These are phyloP conservation scores for Colletotrichum liriopes DNA, from an alignment of 2,329 filamentous ascomycete genomes.

Conservation along the genomic window DNA sequence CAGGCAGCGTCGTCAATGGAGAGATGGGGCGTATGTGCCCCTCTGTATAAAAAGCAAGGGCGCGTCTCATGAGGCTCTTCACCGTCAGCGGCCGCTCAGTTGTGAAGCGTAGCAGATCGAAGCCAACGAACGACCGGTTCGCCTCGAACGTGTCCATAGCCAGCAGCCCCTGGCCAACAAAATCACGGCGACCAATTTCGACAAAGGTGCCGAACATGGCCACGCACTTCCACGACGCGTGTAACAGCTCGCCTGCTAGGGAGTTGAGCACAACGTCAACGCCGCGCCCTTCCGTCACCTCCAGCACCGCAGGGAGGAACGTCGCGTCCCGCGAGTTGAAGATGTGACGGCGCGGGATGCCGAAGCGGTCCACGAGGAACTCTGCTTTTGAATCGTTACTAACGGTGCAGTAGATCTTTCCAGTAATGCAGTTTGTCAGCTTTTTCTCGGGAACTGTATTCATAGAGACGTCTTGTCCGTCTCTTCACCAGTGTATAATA, in stretches of 20 bases:
- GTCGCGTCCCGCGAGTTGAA: conserved; percentile 27
- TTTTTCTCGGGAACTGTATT: conserved; percentile 52
- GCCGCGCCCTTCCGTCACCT: conserved; percentile 42
- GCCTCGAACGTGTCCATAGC: conserved; percentile 61
- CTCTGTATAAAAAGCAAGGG: neutral
- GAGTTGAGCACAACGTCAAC: conserved; percentile 60
- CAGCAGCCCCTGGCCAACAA: conserved; percentile 57
- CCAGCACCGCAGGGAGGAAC: neutral
- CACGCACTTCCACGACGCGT: conserved; percentile 61
- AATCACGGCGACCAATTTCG: conserved; percentile 62
- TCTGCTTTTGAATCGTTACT: conserved; percentile 10
- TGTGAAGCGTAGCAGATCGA: conserved; percentile 49
- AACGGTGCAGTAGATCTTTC: conserved; percentile 25
- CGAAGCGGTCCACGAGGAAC: conserved; percentile 4
- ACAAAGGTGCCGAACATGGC: conserved; percentile 61
- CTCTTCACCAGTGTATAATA: conserved; percentile 45
- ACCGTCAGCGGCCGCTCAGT: neutral
- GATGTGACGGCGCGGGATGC: conserved; percentile 1
- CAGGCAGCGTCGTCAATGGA: conserved; percentile 41
- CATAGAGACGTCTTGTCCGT: conserved; percentile 35
- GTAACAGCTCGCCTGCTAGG: conserved; percentile 58
- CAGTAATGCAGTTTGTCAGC: conserved; percentile 47
- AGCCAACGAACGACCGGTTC: conserved; percentile 52
- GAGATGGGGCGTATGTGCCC: neutral
- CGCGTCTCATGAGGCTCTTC: neutral